Evolutionary conservation across 805 yeast species (phyloP).

Genomic region (Candida quercuum): DNA sequence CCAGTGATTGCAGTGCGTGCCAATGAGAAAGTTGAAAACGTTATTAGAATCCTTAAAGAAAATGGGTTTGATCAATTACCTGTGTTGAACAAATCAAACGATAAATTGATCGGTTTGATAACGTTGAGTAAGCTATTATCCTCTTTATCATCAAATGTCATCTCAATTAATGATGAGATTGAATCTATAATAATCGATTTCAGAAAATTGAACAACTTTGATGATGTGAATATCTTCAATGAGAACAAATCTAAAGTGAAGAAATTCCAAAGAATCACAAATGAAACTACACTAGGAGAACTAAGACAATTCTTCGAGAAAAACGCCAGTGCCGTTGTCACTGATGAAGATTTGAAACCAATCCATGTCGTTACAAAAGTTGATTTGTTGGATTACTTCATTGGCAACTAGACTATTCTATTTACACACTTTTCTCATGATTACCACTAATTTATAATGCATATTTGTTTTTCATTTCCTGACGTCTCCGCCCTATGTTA

Average conservation of each 20-base stretch:
- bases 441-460: constrained; percentile 1
- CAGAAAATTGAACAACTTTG: constrained; percentile 59
- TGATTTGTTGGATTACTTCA: constrained; percentile 57
- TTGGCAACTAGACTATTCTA: constrained; percentile 11
- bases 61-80: constrained; percentile 87
- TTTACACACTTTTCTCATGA: too few species aligned
- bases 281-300: constrained; percentile 58
- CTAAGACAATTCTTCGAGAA: constrained; percentile 79
- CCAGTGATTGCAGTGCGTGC: constrained; percentile 74
- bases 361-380: constrained; percentile 85
- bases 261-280: constrained; percentile 60
- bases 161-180: constrained; percentile 51
- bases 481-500: too few species aligned
- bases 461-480: too few species aligned
- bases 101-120: constrained; percentile 65
- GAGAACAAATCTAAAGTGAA: constrained; percentile 61
- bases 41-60: constrained; percentile 62
- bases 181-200: constrained; percentile 65
- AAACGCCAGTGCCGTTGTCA: constrained; percentile 78
- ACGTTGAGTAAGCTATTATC: constrained; percentile 71
- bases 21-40: constrained; percentile 53
- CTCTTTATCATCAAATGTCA: constrained; percentile 55
- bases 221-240: constrained; percentile 53
- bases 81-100: constrained; percentile 44
- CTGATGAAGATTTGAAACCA: constrained; percentile 65